phyloP scores from a whole-genome alignment of 1,284 basidiomycete genomes.

The Heimioporus retisporus region DNA sequence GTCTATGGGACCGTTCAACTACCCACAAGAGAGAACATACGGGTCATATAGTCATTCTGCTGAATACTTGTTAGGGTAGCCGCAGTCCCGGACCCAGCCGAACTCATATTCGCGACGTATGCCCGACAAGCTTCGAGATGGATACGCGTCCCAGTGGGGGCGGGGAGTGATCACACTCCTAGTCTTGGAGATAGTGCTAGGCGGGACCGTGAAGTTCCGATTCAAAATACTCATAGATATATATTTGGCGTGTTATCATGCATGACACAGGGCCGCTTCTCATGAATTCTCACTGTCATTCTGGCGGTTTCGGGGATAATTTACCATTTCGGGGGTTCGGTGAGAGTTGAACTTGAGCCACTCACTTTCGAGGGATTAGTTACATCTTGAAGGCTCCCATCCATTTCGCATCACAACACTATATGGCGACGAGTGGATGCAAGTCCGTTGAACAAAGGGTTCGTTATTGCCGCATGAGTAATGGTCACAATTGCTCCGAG shows the following conservation, averaged over 20 bases:
- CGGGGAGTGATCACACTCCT: not conserved
- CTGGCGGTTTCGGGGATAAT: not conserved
- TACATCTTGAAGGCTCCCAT: not conserved
- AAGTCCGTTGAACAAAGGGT: too few relatives aligned
- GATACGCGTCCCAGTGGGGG: not conserved
- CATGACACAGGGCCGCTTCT: not conserved
- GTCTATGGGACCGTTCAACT: not conserved
- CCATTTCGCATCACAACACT: not conserved
- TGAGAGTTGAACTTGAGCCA: not conserved
- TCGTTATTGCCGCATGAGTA: too few relatives aligned
- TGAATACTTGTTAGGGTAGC: not conserved
- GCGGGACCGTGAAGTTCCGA: not conserved
- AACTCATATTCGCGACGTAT: not conserved
- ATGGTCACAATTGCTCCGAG: too few relatives aligned
- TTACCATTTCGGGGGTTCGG: not conserved
- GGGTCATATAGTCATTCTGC: not conserved
- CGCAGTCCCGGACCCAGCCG: not conserved
- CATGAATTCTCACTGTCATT: not conserved
- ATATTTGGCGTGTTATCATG: not conserved
- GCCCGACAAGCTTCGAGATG: not conserved
- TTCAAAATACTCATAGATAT: not conserved
- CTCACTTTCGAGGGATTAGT: not conserved
- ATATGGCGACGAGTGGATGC: not conserved
- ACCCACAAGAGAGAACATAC: not conserved
- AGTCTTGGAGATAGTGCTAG: not conserved